Evolutionary conservation across 129 eudicot species (phyloP).

Genomic region (Pittosporum tobira): DNA sequence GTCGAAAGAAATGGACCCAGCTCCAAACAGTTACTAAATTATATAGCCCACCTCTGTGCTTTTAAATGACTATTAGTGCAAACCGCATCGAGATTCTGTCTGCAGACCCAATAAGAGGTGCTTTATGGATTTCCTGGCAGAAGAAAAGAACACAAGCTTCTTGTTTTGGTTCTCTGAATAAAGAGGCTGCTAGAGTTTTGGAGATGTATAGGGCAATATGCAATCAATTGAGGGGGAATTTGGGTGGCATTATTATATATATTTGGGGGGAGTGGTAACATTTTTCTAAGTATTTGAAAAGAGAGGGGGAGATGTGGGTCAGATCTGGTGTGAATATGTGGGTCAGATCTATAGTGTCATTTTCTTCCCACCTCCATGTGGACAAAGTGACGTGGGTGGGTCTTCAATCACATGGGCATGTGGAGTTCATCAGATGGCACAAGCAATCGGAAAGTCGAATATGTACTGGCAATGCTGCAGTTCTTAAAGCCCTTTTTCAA

Average conservation of each 20-base stretch:
- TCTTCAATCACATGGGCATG: constrained; percentile 48
- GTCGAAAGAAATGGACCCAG: constrained; percentile 4
- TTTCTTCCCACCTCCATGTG: constrained; percentile 54
- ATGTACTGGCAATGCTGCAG: constrained; percentile 40
- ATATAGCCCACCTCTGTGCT: constrained; percentile 1
- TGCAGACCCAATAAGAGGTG: constrained; percentile 31
- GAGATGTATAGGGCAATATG: neutral
- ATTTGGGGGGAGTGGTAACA: constrained; percentile 24
- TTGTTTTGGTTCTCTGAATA: constrained; percentile 38
- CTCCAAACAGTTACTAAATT: neutral
- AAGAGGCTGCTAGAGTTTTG: constrained; percentile 33
- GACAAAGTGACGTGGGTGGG: constrained; percentile 73
- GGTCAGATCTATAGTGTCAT: constrained; percentile 47
- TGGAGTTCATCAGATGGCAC: constrained; percentile 65
- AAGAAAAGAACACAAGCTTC: constrained; percentile 19
- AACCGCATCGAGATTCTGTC: constrained; percentile 32
- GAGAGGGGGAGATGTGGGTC: constrained; percentile 14
- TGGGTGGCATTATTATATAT: constrained; percentile 35
- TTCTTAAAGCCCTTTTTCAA: constrained; percentile 28
- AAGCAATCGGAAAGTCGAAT: constrained; percentile 35
- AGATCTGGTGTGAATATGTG: constrained; percentile 46
- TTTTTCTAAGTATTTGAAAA: constrained; percentile 3
- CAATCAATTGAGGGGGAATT: constrained; percentile 22
- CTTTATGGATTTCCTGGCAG: constrained; percentile 22
- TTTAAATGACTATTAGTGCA: constrained; percentile 1